A percentile compares a stretch with the other conserved stretches of the same genome.
Evolutionary conservation across 2,329 filamentous ascomycete genomes (phyloP).

Genomic region (Ustulina deusta): DNA sequence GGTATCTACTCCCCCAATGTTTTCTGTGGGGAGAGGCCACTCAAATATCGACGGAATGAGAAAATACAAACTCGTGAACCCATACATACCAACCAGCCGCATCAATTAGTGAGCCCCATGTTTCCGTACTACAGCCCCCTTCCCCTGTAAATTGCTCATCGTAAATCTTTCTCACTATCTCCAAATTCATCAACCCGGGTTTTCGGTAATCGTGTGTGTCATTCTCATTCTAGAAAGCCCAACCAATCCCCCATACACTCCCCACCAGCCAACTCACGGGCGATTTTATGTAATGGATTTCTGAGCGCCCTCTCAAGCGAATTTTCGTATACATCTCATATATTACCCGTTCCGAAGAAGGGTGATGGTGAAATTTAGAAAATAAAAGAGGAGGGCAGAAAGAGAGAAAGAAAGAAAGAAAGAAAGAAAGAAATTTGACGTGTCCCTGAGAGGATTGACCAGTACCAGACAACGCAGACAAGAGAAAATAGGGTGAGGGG

Average conservation of each 20-base stretch:
- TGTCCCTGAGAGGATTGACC: no score
- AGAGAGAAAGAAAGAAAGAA: not conserved
- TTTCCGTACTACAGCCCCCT: constrained; percentile 15
- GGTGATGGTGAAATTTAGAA: constrained; percentile 27
- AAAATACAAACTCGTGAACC: constrained; percentile 8
- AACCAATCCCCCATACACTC: not conserved
- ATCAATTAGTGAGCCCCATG: constrained; percentile 9
- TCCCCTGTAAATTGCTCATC: not conserved
- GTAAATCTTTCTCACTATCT: not conserved
- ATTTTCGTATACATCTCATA: not conserved
- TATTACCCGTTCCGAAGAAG: constrained; percentile 1
- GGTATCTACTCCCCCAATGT: not conserved
- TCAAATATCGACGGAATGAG: not conserved
- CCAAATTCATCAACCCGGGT: not conserved
- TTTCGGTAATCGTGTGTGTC: constrained; percentile 11
- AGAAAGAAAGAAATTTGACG: not conserved
- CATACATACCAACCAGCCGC: not conserved
- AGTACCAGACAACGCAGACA: not conserved
- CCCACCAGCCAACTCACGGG: not conserved
- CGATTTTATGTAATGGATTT: not conserved
- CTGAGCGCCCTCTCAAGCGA: not conserved
- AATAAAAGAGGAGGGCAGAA: constrained; percentile 30
- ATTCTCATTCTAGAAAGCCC: not conserved
- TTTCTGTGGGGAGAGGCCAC: not conserved
- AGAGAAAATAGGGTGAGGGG: not conserved